Evolutionary conservation across 495 filamentous ascomycete species (phyloP), one percentile per base, ranked within the genome.

Genomic region (Opeltia flavorubescens): DNA sequence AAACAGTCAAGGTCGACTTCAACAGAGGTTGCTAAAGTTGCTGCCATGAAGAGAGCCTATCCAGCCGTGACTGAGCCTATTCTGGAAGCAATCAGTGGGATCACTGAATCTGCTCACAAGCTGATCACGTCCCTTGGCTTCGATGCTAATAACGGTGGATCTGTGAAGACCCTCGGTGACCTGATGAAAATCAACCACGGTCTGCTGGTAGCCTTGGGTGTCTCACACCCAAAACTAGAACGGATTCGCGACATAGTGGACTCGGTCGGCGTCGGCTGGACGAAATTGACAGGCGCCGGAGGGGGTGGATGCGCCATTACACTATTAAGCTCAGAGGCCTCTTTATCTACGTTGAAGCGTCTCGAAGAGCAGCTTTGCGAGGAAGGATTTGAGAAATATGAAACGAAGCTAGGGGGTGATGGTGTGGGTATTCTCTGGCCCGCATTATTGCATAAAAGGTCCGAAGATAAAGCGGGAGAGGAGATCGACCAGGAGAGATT

Each of bases 291-390:
- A 1, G 91, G 91, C 47, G 91, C 89, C 5, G 91, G 91, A 11
- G 91, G 89, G 4, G 91, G 91, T 31, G 91, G 91, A 1, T 95
- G 91, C 61, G 87, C 88, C 1, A 95, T 98, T 55, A 91, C 89
- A 3, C 64, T 98, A 4, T 68, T 96, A 31, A 84, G 80, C 48
- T 85, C 87, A 0, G 69, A 74, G 31, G 63, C 64, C 39, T 58
- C 66, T 39, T 46, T 58, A 13, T 66, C 76, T 38, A 74, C 65
- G 46, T 52, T 86, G 40, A 58, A 69, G 20, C 61, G 69, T 2
- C 68, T 98, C 18, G 75, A 89, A 56, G 46, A 60, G 4, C 74
- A 80, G 51, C 70, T 98, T 5, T 71, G 79, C 2, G 61, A 66
- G 0, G 91, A 95, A 56, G 80, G 80, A 3, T 96, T 89, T 63